Conservation (phyloP, 192 early-diverging fungal species). For the Coemansia asiatica region DNA sequence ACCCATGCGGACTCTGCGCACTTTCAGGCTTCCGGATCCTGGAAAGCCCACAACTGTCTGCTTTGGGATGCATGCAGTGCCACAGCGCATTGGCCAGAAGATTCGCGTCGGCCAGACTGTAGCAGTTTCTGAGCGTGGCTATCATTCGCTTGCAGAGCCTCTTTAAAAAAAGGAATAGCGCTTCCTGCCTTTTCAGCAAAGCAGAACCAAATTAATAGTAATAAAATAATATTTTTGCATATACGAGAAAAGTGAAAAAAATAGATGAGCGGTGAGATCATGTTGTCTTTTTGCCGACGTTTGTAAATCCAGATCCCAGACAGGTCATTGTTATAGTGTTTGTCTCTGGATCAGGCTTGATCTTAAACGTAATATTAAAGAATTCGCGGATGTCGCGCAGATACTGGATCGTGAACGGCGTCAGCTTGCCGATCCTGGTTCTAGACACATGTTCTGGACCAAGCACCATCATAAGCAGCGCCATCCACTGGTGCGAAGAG, state of each 20-base stretch:
- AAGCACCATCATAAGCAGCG: slow-evolving; percentile 81
- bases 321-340: slow-evolving; percentile 78
- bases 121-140: slow-evolving; percentile 29
- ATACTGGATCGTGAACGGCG: slow-evolving; percentile 90
- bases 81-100: slow-evolving; percentile 20
- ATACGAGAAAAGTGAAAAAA: too few relatives aligned
- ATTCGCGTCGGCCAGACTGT: slow-evolving; percentile 28
- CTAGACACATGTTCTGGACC: slow-evolving; percentile 93
- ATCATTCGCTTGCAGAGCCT: slow-evolving; percentile 37
- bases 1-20: slow-evolving; percentile 58
- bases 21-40: slow-evolving; percentile 53
- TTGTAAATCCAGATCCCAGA: slow-evolving; percentile 86
- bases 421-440: slow-evolving; percentile 79
- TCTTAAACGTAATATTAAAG: slow-evolving; percentile 91
- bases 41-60: slow-evolving; percentile 31
- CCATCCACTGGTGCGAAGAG: slow-evolving; percentile 82
- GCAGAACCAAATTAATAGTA: neutral
- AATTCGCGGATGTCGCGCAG: slow-evolving; percentile 87
- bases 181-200: too few relatives aligned
- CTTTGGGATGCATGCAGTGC: slow-evolving; percentile 51
- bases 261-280: too few relatives aligned
- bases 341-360: slow-evolving; percentile 72
- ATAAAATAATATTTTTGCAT: slow-evolving; percentile 7
- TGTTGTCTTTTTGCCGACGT: slow-evolving; percentile 85
- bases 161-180: too few relatives aligned